These are phyloP conservation scores for Diaporthe sp. DNA, from an alignment of 2,329 filamentous ascomycete genomes.

Conservation along the genomic window DNA sequence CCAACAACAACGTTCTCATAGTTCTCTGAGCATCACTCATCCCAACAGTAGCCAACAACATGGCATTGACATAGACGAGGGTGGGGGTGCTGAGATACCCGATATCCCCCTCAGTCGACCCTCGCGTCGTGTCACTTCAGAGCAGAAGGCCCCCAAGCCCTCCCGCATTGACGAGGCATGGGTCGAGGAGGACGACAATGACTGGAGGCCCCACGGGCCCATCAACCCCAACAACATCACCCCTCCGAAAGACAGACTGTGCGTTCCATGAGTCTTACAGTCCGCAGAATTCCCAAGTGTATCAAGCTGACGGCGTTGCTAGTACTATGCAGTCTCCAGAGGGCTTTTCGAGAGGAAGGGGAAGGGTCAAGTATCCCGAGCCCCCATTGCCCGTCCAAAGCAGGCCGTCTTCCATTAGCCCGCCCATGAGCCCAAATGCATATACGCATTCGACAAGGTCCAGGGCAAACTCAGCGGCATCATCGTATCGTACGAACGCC, in stretches of 20 bases:
- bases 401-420: constrained; percentile 21
- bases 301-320: neutral
- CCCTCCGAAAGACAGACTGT: constrained; percentile 3
- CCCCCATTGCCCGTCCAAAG: neutral
- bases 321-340: constrained; percentile 14
- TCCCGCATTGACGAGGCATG: neutral
- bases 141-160: neutral
- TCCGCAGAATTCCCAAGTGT: neutral
- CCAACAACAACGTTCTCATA: constrained; percentile 9
- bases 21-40: constrained; percentile 3
- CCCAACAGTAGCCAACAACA: neutral
- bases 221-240: constrained; percentile 17
- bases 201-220: neutral
- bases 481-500: constrained; percentile 39
- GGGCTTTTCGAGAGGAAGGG: neutral
- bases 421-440: constrained; percentile 19
- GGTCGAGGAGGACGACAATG: neutral
- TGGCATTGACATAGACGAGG: neutral
- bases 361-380: neutral
- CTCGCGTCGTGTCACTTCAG: neutral
- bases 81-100: constrained; percentile 15
- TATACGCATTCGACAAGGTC: constrained; percentile 11
- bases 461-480: constrained; percentile 39
- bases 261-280: neutral
- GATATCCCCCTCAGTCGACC: constrained; percentile 18